These are phyloP conservation scores for Chamaecrista fasciculata DNA, from an alignment of 306 rosid species.

Conservation along the genomic window DNA sequence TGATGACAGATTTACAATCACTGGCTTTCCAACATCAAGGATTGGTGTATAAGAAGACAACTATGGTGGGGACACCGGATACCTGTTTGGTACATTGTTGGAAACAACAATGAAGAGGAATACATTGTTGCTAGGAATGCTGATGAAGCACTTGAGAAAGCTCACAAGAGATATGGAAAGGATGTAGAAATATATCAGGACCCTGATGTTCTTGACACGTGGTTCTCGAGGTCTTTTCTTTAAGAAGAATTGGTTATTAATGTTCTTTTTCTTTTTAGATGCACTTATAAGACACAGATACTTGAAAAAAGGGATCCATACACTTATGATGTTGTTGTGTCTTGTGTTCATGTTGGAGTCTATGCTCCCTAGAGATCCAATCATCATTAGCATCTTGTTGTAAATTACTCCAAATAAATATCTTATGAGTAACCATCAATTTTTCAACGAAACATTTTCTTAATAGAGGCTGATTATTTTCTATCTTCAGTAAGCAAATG, in stretches of 20 bases:
- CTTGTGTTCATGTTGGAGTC: neutral
- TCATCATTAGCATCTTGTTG: constrained; percentile 7
- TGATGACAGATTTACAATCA: constrained; percentile 82
- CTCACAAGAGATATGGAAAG: constrained; percentile 68
- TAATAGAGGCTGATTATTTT: neutral
- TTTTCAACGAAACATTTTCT: neutral
- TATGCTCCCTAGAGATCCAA: neutral
- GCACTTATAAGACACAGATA: neutral
- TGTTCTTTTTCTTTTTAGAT: constrained; percentile 1
- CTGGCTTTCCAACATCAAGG: constrained; percentile 95
- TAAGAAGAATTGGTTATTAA: neutral
- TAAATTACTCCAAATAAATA: neutral
- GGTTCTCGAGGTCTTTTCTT: constrained; percentile 88
- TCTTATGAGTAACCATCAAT: neutral
- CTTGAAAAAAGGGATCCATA: neutral
- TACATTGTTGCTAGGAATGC: constrained; percentile 85
- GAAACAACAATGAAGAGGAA: constrained; percentile 83
- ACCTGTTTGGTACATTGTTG: constrained; percentile 94
- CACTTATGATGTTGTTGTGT: neutral
- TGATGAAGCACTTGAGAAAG: constrained; percentile 75
- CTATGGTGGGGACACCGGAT: constrained; percentile 99
- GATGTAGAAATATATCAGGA: constrained; percentile 86
- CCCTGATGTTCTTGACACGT: constrained; percentile 96
- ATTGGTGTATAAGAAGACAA: constrained; percentile 99
- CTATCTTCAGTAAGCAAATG: neutral